These are phyloP conservation scores for Lachnellula suecica DNA, from an alignment of 2,329 filamentous ascomycete species.

Conservation along the genomic window DNA sequence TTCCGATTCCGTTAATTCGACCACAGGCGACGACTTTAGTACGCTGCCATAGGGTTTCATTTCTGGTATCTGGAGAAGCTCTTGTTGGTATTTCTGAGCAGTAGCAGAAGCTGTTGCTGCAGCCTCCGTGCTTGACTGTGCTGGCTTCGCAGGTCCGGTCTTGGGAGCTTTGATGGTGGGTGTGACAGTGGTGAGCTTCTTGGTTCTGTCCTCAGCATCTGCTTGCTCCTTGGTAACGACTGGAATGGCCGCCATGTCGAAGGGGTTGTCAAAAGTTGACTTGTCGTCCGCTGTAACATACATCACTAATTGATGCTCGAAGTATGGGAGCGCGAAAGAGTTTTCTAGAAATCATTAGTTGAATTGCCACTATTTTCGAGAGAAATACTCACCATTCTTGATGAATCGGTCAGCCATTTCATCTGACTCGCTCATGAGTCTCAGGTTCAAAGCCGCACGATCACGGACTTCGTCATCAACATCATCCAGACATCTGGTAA, in stretches of 20 bases:
- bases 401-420: slow-evolving; percentile 85
- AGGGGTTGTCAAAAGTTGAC: slow-evolving; percentile 77
- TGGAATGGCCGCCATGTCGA: slow-evolving; percentile 88
- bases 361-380: slow-evolving; percentile 9
- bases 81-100: slow-evolving; percentile 85
- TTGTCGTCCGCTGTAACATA: slow-evolving; percentile 94
- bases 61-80: slow-evolving; percentile 86
- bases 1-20: slow-evolving; percentile 94
- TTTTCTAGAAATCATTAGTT: slow-evolving; percentile 58
- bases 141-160: slow-evolving; percentile 71
- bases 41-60: slow-evolving; percentile 86
- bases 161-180: slow-evolving; percentile 93
- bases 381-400: slow-evolving; percentile 70
- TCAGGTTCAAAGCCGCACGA: slow-evolving; percentile 87
- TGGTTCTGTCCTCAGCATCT: slow-evolving; percentile 91
- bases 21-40: slow-evolving; percentile 82
- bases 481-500: slow-evolving; percentile 92
- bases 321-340: slow-evolving; percentile 91
- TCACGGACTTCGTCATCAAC: slow-evolving; percentile 97
- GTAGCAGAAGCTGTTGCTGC: slow-evolving; percentile 74
- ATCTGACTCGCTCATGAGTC: slow-evolving; percentile 82
- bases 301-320: slow-evolving; percentile 96
- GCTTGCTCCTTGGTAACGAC: slow-evolving; percentile 95
- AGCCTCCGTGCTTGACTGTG: slow-evolving; percentile 68
- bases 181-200: slow-evolving; percentile 92